phyloP scores from a whole-genome alignment of 2,329 filamentous ascomycete species.

The Cytospora schulzeri region DNA sequence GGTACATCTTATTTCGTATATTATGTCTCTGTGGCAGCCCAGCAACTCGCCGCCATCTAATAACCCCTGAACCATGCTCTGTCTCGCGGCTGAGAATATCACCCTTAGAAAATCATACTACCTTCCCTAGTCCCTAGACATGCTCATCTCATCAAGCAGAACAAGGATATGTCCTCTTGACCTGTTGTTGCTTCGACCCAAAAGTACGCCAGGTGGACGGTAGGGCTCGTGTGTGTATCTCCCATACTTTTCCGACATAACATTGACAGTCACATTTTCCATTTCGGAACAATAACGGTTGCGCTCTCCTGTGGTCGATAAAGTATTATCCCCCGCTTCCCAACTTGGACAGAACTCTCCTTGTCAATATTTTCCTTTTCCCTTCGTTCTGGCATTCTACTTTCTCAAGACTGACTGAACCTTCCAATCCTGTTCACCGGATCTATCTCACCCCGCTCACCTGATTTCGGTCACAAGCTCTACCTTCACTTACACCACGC shows the following conservation, averaged over 20 bases:
- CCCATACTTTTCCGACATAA: constrained; percentile 15
- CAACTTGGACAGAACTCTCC: constrained; percentile 4
- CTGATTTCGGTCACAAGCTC: constrained; percentile 8
- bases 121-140: constrained; percentile 15
- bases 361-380: constrained; percentile 15
- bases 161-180: constrained; percentile 16
- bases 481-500: constrained; percentile 24
- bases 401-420: not conserved
- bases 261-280: constrained; percentile 13
- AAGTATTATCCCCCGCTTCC: constrained; percentile 15
- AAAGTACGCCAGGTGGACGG: constrained; percentile 3
- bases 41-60: constrained; percentile 5
- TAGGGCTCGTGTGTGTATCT: constrained; percentile 15
- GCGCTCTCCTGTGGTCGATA: not conserved
- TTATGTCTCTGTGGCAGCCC: constrained; percentile 1
- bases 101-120: constrained; percentile 20
- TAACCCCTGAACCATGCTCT: constrained; percentile 21
- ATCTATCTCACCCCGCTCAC: not conserved
- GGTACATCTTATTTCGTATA: constrained; percentile 6
- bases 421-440: not conserved
- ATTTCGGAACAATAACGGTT: not conserved
- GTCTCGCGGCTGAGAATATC: constrained; percentile 19
- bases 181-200: not conserved
- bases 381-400: not conserved
- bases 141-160: constrained; percentile 16